Base-by-base conservation (phyloP, 345 rosid species). In the Pelargonium nanum region DNA sequence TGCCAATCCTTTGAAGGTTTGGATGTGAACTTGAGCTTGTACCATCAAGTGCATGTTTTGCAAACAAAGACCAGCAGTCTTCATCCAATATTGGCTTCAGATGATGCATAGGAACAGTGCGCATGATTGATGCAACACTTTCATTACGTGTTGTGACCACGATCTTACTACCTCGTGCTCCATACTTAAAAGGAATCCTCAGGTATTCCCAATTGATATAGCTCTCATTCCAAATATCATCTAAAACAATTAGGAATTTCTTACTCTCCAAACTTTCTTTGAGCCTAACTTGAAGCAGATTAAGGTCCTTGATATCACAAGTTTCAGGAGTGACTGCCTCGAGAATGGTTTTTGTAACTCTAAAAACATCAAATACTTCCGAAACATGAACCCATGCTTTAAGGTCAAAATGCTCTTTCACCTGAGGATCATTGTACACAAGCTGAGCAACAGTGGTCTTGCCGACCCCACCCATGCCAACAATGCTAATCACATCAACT, bases 131-230 rank as follows among this genome's bases (percentile, higher is more conserved):
- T 1, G 78, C 62, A n/a, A 80, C 80, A 55, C 23, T 48, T 30
- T 44, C 17, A 61, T 69, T 66, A 22, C 78, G 68, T 15, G 87
- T 74, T 20, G 87, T 82, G 57, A 76, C 61, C 32, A 77, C 67
- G 20, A 77, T 68, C 66, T 72, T 78, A 60, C 85, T 72, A 57
- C 20, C 25, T 15, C 19, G 30, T 15, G 19, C 24, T 20, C 66
- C 22, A 5, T 10, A n/a, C 13, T 7, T 22, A n/a, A 54, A 64
- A 8, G 59, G 30, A 8, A 1, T 55, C 9, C 21, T 4, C 4
- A 64, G 15, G 1, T 4, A 0, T 19, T 16, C 19, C 60, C 60
- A 64, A 4, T 34, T 16, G 0, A 2, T 12, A 24, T 32, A 55
- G 22, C 32, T 55, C 21, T 55, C 60, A 30, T 55, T 64, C 67